phyloP scores from a whole-genome alignment of 805 yeast genomes.

The Candida nitratophila region DNA sequence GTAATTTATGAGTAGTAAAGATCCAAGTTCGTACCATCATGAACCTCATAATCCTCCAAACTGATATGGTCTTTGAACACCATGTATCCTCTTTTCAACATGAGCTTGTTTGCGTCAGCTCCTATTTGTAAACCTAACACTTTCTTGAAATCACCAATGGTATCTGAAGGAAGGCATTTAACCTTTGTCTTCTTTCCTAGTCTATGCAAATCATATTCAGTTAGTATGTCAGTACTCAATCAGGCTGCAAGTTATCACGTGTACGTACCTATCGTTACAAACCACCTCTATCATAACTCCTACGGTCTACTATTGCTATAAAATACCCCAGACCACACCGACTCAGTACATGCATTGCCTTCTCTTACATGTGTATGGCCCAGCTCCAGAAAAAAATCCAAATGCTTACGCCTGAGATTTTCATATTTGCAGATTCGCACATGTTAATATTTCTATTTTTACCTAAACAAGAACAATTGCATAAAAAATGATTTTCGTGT shows the following conservation, averaged over 20 bases:
- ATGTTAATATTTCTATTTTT: too few relatives aligned
- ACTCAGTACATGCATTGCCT: too few relatives aligned
- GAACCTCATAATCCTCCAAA: slow-evolving; percentile 91
- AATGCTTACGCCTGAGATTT: too few relatives aligned
- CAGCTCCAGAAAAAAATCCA: too few relatives aligned
- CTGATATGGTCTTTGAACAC: slow-evolving; percentile 85
- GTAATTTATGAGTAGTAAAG: slow-evolving; percentile 54
- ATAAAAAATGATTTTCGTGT: too few relatives aligned
- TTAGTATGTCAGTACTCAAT: neutral
- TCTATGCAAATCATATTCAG: slow-evolving; percentile 29
- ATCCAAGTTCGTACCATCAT: slow-evolving; percentile 82
- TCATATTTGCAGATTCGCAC: too few relatives aligned
- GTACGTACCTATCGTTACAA: slow-evolving; percentile 57
- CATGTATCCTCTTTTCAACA: slow-evolving; percentile 79
- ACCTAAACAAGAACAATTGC: too few relatives aligned
- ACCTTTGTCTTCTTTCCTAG: slow-evolving; percentile 84
- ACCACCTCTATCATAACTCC: slow-evolving; percentile 57
- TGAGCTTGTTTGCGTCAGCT: slow-evolving; percentile 54
- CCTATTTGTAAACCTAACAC: slow-evolving; percentile 81
- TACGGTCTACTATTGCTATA: neutral
- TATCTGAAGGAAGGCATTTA: slow-evolving; percentile 79
- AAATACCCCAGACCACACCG: too few relatives aligned
- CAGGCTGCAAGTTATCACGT: neutral
- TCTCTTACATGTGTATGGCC: too few relatives aligned
- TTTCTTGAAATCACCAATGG: slow-evolving; percentile 85